Base-by-base conservation (phyloP, 768 basidiomycete genomes). In the Pluteus cervinus region DNA sequence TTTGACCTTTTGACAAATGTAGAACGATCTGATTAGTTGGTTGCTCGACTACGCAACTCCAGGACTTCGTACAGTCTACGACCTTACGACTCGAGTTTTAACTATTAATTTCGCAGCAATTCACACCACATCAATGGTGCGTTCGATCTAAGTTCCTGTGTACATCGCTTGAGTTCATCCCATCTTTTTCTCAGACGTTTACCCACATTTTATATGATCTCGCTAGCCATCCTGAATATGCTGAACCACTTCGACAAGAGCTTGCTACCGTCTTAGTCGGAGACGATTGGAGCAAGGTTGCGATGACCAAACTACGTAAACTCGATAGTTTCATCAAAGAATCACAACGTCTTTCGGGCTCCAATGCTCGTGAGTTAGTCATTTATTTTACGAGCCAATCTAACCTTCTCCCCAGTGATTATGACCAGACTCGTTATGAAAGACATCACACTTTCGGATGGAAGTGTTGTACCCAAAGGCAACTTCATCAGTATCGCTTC, bases 21-120 rank as follows among this genome's bases (percentile, higher is more conserved):
- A 73, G 73, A 62, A 65, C 36, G 72, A 74, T 38, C 43, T 74
- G n/a, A 54, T 75, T 0, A 56, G 61, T 11, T 76, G 71, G 71
- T 51, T 73, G 8, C 55, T 74, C 24, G 69, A 68, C 29, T 54
- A 49, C 6, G 67, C 68, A 1, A 45, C 52, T 5, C 56, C 54
- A 4, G 42, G 58, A n/a, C 54, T 57, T 22, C 45, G 49, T 17
- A 54, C 42, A 5, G 37, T 55, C 1, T 38, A 47, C n/a, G 54
- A 61, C 22, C 45, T 71, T 6, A 56, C 58, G 0, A 43, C 47
- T 1, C 53, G 62, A n/a, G 41, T 73, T 5, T 47, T 75, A 7
- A 39, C 56, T 6, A 44, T 67, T 23, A 68, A 69, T 46, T 68
- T 72, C 36, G 66, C 60, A 1, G 57, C 66, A 4, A 63, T 61